Conservation (phyloP, 2,329 filamentous ascomycete species). For the Biscogniauxia sp. region DNA sequence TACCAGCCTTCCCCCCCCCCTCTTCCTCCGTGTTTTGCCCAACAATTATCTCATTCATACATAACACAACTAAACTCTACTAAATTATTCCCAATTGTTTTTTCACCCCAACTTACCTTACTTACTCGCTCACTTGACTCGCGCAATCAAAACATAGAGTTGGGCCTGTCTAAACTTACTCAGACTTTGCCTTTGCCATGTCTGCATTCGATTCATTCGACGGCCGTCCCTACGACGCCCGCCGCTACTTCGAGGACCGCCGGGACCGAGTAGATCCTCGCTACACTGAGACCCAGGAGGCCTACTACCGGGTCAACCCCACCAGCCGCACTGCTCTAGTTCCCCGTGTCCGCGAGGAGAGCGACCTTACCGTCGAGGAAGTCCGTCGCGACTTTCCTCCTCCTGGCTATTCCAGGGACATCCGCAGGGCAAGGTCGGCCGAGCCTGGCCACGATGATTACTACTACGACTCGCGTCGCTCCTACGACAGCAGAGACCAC, state of each 20-base stretch:
- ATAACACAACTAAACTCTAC: too few relatives aligned
- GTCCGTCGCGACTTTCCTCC: constrained; percentile 82
- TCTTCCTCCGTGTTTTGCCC: neutral
- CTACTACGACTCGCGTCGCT: constrained; percentile 48
- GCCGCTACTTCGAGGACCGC: constrained; percentile 53
- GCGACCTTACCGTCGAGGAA: constrained; percentile 75
- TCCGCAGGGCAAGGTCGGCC: constrained; percentile 62
- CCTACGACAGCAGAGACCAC: constrained; percentile 36
- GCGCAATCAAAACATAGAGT: neutral
- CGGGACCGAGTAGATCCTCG: constrained; percentile 51
- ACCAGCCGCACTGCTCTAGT: constrained; percentile 50
- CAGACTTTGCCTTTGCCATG: constrained; percentile 32
- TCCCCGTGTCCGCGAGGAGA: constrained; percentile 66
- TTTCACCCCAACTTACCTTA: neutral
- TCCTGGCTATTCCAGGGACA: constrained; percentile 53
- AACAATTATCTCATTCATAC: neutral
- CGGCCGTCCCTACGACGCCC: constrained; percentile 41
- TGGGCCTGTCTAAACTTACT: neutral
- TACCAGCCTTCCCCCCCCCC: neutral
- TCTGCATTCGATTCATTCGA: constrained; percentile 56
- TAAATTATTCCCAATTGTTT: too few relatives aligned
- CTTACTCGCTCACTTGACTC: neutral
- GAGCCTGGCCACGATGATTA: constrained; percentile 61
- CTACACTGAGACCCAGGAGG: constrained; percentile 52
- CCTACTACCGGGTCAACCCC: constrained; percentile 43